Conservation (phyloP, 2,329 filamentous ascomycete species). For the Fusarium liriodendri region DNA sequence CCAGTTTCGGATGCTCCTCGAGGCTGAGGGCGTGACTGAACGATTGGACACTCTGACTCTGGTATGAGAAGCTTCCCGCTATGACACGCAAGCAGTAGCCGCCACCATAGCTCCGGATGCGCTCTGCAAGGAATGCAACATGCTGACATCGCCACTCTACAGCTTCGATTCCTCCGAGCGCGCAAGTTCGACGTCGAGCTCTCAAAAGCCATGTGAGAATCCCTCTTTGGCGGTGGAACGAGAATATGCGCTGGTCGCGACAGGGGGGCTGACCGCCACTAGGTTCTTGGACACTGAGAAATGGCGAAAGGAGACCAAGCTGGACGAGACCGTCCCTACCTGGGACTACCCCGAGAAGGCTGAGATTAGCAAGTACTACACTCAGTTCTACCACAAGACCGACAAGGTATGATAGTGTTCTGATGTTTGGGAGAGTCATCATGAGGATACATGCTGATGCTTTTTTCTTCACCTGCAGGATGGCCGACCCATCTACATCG, state of each 20-base stretch:
- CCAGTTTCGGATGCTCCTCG: constrained; percentile 87
- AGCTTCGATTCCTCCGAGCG: constrained; percentile 92
- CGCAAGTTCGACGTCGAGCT: constrained; percentile 92
- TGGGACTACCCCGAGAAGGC: constrained; percentile 91
- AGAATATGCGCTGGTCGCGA: constrained; percentile 21
- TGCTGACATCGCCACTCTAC: constrained; percentile 22
- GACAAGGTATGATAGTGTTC: constrained; percentile 71
- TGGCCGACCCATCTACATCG: constrained; percentile 96
- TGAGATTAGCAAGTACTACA: constrained; percentile 90
- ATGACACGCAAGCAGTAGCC: constrained; percentile 10
- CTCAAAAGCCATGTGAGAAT: constrained; percentile 82
- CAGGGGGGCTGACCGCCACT: constrained; percentile 43
- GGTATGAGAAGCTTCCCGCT: constrained; percentile 63
- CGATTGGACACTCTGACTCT: constrained; percentile 92
- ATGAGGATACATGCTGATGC: constrained; percentile 29
- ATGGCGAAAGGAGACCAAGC: constrained; percentile 88
- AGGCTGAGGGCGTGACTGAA: constrained; percentile 83
- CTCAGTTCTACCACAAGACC: constrained; percentile 98
- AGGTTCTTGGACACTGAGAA: constrained; percentile 93
- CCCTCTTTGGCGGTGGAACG: constrained; percentile 31
- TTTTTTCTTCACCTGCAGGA: constrained; percentile 67
- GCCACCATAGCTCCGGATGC: not conserved
- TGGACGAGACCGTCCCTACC: constrained; percentile 81
- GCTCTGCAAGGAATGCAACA: not conserved
- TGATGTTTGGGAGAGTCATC: not conserved